Base-by-base conservation (phyloP, 2,329 filamentous ascomycete genomes). In the Elsinoe australis region DNA sequence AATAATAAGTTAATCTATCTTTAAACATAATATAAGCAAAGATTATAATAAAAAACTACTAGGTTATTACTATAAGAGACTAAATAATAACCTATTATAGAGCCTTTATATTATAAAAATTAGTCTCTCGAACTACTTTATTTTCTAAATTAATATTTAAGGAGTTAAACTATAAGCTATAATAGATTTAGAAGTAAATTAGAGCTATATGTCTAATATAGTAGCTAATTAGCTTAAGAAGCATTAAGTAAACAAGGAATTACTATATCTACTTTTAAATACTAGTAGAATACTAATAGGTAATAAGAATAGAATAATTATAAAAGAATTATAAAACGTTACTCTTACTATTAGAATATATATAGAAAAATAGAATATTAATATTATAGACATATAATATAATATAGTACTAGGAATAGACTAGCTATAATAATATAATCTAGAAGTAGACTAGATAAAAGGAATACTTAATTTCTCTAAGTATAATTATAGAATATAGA, bases 51-150 rank as follows among this genome's bases (percentile, higher is more conserved):
- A 41, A 41, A 41, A 41, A 41, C 36, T 22, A 41, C 9, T 15
- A 24, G 17, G 24, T 22, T 41, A 28, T 41, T 15, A 15, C 17
- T 15, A 24, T 4, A 3, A 24, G 36, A 41, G 36, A 19, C 17
- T 10, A 22, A 10, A 22, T 28, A 28, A 26, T 28, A 41, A 41
- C 21, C 10, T 19, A 21, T 21, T 10, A 18, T 41, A 24, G 5
- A 41, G 36, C 36, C 22, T 41, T 28, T 21, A 17, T 28, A 41
- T 41, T n/a, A 41, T 41, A 28, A 41, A 22, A 12, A 5, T 41
- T 3, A 12, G 24, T 22, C 19, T 28, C 5, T 41, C 17, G 8
- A 41, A 41, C 17, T 28, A 4, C n/a, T 41, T 41, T 28, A 41
- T 41, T 4, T 10, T 41, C 10, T 5, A 41, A 41, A 19, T 41